Conservation (phyloP, 1,284 basidiomycete genomes). For the Rhodotorula mucilaginosa region DNA sequence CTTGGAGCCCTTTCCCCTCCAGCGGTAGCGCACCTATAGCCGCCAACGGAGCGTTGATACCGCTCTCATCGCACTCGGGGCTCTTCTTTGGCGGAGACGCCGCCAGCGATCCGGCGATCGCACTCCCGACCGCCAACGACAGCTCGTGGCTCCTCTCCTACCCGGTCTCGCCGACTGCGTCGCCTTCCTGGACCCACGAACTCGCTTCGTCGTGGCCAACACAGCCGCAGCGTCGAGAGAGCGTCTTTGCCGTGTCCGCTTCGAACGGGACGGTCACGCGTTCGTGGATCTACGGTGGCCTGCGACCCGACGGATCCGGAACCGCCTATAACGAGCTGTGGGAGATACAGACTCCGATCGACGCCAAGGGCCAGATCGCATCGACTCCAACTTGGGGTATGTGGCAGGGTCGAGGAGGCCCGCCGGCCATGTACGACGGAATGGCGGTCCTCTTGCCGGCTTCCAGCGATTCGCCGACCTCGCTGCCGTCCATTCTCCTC, state of each 20-base stretch:
- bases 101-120: conserved; percentile 18
- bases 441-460: conserved; percentile 24
- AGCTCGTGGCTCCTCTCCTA: conserved; percentile 20
- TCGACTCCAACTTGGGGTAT: neutral
- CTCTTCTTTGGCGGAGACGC: conserved; percentile 37
- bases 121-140: conserved; percentile 26
- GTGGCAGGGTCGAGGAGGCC: neutral
- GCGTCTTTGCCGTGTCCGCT: conserved; percentile 22
- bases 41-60: conserved; percentile 14
- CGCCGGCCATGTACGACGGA: conserved; percentile 29
- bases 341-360: conserved; percentile 15
- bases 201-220: neutral
- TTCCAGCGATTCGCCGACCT: neutral
- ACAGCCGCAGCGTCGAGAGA: conserved; percentile 28
- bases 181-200: conserved; percentile 16
- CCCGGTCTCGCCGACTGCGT: neutral
- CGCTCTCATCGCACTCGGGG: conserved; percentile 16
- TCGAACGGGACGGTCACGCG: conserved; percentile 29
- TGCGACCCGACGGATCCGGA: conserved; percentile 22
- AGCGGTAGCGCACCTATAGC: conserved; percentile 10
- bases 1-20: conserved; percentile 18
- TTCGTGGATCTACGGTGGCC: conserved; percentile 33
- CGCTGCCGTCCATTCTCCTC: conserved; percentile 21
- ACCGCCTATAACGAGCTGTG: conserved; percentile 29
- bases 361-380: neutral